Conservation (phyloP, 768 basidiomycete species). For the Cyclocybe aegerita region DNA sequence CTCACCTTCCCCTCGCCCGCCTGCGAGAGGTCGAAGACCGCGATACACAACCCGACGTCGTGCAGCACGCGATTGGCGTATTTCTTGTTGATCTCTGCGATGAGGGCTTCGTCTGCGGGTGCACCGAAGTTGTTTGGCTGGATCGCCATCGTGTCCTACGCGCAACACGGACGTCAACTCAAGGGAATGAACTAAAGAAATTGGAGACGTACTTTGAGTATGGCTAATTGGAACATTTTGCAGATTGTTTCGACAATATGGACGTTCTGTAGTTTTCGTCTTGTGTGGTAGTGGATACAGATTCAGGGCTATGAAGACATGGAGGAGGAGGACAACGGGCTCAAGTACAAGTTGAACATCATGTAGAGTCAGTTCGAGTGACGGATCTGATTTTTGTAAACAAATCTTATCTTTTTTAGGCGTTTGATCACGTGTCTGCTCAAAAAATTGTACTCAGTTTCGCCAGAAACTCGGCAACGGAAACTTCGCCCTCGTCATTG, state of each 20-base stretch:
- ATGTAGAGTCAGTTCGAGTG: not conserved
- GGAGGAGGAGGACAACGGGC: conserved; percentile 31
- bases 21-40: conserved; percentile 83
- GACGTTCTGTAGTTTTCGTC: no score
- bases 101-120: conserved; percentile 77
- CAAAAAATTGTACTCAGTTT: no score
- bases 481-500: no score
- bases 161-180: conserved; percentile 3
- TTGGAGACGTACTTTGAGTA: no score
- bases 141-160: conserved; percentile 88
- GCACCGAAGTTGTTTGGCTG: conserved; percentile 83
- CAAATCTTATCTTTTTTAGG: no score
- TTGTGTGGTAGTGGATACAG: no score
- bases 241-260: no score
- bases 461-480: no score
- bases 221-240: not conserved
- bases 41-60: conserved; percentile 89
- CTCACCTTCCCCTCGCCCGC: conserved; percentile 91
- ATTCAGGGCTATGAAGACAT: not conserved
- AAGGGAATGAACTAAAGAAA: not conserved
- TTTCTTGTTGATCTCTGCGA: conserved; percentile 88
- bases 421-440: no score
- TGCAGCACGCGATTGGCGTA: conserved; percentile 92
- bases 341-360: conserved; percentile 31
- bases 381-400: no score